Conservation (phyloP, 805 yeast species). For the Ogataea henricii region DNA sequence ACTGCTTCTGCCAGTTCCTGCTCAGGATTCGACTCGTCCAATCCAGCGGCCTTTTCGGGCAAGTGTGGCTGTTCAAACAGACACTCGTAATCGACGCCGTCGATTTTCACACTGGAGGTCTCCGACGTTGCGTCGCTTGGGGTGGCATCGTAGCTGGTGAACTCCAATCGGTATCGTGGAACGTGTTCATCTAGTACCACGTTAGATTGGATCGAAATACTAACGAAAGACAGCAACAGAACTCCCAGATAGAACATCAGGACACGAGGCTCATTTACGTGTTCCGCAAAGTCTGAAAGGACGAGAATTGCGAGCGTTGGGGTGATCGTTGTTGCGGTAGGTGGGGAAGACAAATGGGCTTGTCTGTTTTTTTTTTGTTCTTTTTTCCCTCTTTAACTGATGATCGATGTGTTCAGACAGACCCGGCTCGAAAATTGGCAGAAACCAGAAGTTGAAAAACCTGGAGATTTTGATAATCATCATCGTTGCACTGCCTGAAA, state of each 20-base stretch:
- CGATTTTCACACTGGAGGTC: background rate
- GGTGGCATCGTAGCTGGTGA: background rate
- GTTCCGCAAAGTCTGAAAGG: too few relatives aligned
- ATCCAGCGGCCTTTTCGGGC: background rate
- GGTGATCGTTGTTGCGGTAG: background rate
- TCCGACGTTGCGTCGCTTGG: background rate
- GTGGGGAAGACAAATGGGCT: background rate
- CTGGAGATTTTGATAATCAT: too few relatives aligned
- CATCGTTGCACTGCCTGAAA: conserved; percentile 3
- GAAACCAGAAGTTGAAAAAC: background rate
- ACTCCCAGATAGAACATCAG: background rate
- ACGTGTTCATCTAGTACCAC: conserved; percentile 6
- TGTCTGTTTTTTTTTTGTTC: too few relatives aligned
- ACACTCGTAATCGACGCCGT: background rate
- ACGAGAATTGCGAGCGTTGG: background rate
- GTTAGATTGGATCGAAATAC: background rate
- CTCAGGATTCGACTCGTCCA: background rate
- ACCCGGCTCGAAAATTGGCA: too few relatives aligned
- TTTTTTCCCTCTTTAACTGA: too few relatives aligned
- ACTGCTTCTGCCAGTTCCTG: conserved; percentile 20
- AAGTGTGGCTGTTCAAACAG: background rate
- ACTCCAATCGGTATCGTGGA: conserved; percentile 4
- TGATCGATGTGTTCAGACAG: too few relatives aligned
- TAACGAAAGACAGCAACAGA: background rate
- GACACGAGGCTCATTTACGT: background rate